Evolutionary conservation across 176 grass and related monocot genomes (phyloP).

Genomic region (Aechmea fasciata): DNA sequence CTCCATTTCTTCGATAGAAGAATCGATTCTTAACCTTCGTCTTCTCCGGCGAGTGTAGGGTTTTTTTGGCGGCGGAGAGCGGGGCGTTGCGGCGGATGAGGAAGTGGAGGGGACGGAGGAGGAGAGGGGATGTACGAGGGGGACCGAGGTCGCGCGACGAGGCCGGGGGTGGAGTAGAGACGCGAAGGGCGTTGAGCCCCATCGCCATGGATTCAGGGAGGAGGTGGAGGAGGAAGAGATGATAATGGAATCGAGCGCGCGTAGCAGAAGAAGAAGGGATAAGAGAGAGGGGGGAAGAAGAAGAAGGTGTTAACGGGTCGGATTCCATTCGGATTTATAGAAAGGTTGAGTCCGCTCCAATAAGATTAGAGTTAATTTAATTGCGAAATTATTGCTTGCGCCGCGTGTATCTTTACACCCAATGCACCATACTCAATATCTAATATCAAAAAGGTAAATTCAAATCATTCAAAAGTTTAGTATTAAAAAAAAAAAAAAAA

Average conservation of each 20-base stretch:
- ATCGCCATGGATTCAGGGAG: conserved; percentile 34
- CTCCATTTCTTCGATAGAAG: conserved; percentile 5
- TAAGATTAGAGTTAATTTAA: no score
- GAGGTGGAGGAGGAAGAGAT: not conserved
- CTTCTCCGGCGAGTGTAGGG: not conserved
- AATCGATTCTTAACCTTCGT: not conserved
- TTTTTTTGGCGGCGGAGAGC: not conserved
- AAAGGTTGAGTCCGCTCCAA: no score
- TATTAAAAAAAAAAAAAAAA: no score
- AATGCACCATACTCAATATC: no score
- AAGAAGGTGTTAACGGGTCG: no score
- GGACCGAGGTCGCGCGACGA: not conserved
- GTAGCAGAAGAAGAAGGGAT: not conserved
- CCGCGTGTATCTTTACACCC: no score
- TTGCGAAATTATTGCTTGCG: no score
- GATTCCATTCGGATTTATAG: no score
- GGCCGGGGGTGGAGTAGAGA: conserved; percentile 21
- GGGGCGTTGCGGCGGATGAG: not conserved
- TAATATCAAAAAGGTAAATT: no score
- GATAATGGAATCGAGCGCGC: not conserved
- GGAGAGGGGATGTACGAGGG: not conserved
- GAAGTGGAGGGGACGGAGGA: not conserved
- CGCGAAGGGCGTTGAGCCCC: conserved; percentile 29
- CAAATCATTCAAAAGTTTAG: no score
- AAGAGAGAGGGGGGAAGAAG: not conserved